Evolutionary conservation across 805 yeast genomes (phyloP).

Genomic region (Wickerhamomyces canadensis): DNA sequence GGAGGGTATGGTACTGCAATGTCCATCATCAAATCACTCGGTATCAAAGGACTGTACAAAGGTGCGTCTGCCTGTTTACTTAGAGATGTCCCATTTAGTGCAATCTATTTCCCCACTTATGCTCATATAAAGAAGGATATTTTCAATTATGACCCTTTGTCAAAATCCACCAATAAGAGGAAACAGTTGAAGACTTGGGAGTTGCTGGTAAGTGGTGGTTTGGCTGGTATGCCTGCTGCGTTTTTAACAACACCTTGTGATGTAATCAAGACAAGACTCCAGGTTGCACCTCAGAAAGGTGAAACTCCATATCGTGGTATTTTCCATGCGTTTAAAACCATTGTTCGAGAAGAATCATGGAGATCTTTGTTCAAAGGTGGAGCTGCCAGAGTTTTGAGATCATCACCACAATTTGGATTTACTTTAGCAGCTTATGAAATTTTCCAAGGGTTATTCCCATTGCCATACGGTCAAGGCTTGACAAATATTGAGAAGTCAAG

Average conservation of each 20-base stretch:
- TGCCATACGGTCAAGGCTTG: conserved; percentile 31
- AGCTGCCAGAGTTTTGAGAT: conserved; percentile 86
- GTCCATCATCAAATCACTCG: conserved; percentile 71
- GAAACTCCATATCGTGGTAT: conserved; percentile 77
- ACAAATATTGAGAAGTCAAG: conserved; percentile 18
- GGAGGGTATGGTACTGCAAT: conserved; percentile 76
- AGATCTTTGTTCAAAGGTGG: conserved; percentile 94
- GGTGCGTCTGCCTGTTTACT: conserved; percentile 89
- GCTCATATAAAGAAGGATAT: conserved; percentile 83
- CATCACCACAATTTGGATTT: conserved; percentile 97
- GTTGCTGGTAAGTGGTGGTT: conserved; percentile 78
- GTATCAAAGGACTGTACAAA: conserved; percentile 79
- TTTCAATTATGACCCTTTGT: conserved; percentile 72
- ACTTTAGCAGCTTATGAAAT: conserved; percentile 96
- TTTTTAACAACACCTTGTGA: conserved; percentile 95
- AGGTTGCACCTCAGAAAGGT: conserved; percentile 72
- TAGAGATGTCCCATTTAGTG: conserved; percentile 95
- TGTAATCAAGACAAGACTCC: conserved; percentile 92
- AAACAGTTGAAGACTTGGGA: conserved; percentile 74
- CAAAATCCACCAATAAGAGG: conserved; percentile 37
- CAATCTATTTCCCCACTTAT: conserved; percentile 95
- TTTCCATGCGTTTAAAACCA: conserved; percentile 67
- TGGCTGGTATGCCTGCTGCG: conserved; percentile 98
- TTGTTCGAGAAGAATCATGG: conserved; percentile 76
- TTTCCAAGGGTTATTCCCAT: conserved; percentile 74